Evolutionary conservation across 306 rosid genomes (phyloP).

Genomic region (Herpetospermum pedunculosum): DNA sequence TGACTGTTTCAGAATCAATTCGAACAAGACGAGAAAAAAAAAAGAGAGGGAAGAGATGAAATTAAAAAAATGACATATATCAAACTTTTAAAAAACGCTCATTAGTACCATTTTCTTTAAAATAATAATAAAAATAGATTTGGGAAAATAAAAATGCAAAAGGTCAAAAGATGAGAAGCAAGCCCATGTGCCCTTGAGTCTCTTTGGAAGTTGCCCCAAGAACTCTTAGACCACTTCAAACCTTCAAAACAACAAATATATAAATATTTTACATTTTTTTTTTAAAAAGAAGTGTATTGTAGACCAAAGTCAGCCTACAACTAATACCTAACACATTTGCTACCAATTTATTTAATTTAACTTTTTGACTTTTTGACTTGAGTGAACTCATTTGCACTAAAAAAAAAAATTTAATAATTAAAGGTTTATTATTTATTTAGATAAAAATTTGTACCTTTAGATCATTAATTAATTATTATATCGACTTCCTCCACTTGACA

Average conservation of each 20-base stretch:
- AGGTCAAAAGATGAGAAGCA: not conserved
- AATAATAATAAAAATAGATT: not conserved
- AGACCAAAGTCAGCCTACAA: not conserved
- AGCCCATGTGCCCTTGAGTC: not conserved
- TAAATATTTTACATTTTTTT: not conserved
- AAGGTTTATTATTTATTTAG: not conserved
- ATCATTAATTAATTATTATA: not conserved
- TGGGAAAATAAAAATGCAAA: not conserved
- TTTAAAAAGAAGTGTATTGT: not conserved
- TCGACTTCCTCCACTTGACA: not conserved
- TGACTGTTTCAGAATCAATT: too few species aligned
- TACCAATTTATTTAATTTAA: not conserved
- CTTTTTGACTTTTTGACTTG: not conserved
- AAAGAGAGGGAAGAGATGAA: too few species aligned
- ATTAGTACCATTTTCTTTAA: too few species aligned
- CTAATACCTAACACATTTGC: conserved; percentile 2
- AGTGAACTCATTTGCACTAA: not conserved
- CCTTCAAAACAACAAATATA: not conserved
- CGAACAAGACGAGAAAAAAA: too few species aligned
- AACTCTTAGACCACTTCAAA: not conserved
- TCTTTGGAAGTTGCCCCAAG: not conserved
- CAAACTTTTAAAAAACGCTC: too few species aligned
- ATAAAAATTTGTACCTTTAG: not conserved
- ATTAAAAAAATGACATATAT: too few species aligned
- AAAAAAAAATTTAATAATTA: not conserved